Evolutionary conservation across 2,329 filamentous ascomycete species (phyloP).

Genomic region (Aureobasidium sp.): DNA sequence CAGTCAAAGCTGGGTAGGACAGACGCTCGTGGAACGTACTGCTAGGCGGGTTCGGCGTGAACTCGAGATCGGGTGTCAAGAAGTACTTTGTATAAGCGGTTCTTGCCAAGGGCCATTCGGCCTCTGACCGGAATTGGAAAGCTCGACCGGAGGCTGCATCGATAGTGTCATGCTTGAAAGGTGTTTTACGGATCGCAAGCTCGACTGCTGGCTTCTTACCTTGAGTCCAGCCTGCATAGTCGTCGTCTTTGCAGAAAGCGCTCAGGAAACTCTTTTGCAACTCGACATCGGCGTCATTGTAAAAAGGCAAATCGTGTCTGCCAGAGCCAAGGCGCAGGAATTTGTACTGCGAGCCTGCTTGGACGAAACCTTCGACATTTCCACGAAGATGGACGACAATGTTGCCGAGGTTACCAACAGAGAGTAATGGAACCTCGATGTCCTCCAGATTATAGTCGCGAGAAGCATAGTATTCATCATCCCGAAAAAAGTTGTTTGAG

Average conservation of each 20-base stretch:
- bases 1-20: constrained; percentile 62
- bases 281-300: constrained; percentile 74
- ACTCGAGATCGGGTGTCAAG: too few species aligned
- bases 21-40: constrained; percentile 4
- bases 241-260: constrained; percentile 75
- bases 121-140: constrained; percentile 63
- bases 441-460: constrained; percentile 72
- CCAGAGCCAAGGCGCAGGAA: constrained; percentile 76
- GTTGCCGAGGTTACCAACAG: constrained; percentile 76
- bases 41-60: too few species aligned
- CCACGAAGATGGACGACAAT: constrained; percentile 75
- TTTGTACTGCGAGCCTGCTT: constrained; percentile 72
- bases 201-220: constrained; percentile 70
- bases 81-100: constrained; percentile 68
- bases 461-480: constrained; percentile 69
- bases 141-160: constrained; percentile 14
- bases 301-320: constrained; percentile 77
- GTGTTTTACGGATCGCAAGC: constrained; percentile 71
- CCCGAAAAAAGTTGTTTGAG: constrained; percentile 61
- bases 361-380: constrained; percentile 71
- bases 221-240: constrained; percentile 65
- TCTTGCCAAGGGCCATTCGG: constrained; percentile 72
- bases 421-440: constrained; percentile 72
- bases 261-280: constrained; percentile 74
- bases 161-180: constrained; percentile 54